Base-by-base conservation (phyloP, 1,284 basidiomycete genomes). In the Agroathelia rolfsii region DNA sequence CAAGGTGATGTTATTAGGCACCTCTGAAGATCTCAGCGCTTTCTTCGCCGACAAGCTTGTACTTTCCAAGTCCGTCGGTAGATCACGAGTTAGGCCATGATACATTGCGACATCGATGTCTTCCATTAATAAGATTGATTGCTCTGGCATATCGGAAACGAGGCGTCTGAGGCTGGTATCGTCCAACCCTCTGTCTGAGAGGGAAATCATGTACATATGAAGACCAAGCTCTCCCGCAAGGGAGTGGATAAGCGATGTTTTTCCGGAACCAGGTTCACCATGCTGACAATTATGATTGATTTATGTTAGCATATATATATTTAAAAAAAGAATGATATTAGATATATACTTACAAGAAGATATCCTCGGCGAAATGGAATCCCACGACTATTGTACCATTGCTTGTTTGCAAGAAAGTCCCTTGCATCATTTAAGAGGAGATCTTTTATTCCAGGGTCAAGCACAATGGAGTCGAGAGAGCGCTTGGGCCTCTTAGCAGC, bases 31-130 rank as follows among this genome's bases (percentile, higher is more conserved):
- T 8, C 54, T 55, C 16, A 61, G 61, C 38, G 48, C 48, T 24
- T 60, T 50, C 2, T 61, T 52, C 20, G 64, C 47, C 20, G 48
- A 54, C 2, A 61, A 44, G 17, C 59, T 53, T 15, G 69, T 66
- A 5, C 83, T 82, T 13, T 64, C 58, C 18, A 84, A 83, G 8
- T 82, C 87, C 4, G 83, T 83, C 13, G 58, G 69, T 29, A 75
- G 61, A 55, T 86, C 84, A 55, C 84, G 83, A 52, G 72, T 78
- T 46, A 86, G 75, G 30, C 76, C 78, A 28, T 81, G 78, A 41
- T 84, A 87, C 60, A 87, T 87, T 21, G 83, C 84, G 37, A 83
- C 84, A 53, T 87, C 83, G 45, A 87, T 64, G 64, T 87, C 85
- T 59, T 90, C 87, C 52, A 90, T 68, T 54, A 90, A 73, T 45